Percentiles rank a stretch among this genome's conserved stretches.
Conservation (phyloP, 352 stramenopile genomes). For the Phytophthora litchii region DNA sequence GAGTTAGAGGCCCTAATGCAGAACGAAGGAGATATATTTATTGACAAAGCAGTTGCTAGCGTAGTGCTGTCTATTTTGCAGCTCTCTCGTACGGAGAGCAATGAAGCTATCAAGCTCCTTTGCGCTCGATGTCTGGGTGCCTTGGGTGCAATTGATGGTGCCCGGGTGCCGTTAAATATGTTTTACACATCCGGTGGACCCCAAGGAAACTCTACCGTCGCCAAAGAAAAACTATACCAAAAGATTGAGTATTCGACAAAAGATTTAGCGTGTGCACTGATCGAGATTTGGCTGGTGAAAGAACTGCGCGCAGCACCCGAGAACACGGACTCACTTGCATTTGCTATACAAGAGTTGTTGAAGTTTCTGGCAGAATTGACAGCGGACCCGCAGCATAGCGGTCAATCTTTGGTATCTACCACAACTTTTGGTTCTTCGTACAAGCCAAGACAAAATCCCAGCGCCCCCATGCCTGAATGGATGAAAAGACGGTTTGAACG, state of each 20-base stretch:
- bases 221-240: conserved; percentile 51
- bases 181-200: conserved; percentile 52
- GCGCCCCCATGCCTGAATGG: conserved; percentile 73
- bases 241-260: conserved; percentile 77
- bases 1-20: conserved; percentile 76
- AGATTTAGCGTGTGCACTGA: conserved; percentile 81
- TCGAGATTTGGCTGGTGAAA: conserved; percentile 83
- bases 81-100: conserved; percentile 67
- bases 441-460: conserved; percentile 21
- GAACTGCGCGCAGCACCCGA: conserved; percentile 84
- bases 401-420: conserved; percentile 47
- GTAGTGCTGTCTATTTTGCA: conserved; percentile 73
- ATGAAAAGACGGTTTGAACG: conserved; percentile 86
- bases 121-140: conserved; percentile 78
- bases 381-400: conserved; percentile 73
- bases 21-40: conserved; percentile 68
- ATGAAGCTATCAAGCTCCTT: conserved; percentile 70
- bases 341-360: conserved; percentile 88
- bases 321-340: conserved; percentile 79
- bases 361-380: conserved; percentile 82
- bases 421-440: conserved; percentile 20
- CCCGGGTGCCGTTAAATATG: conserved; percentile 71
- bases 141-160: conserved; percentile 81
- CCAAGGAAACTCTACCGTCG: conserved; percentile 15
- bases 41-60: conserved; percentile 61